These are phyloP conservation scores for Suillus subalutaceus DNA, from an alignment of 768 basidiomycete genomes.

Conservation along the genomic window DNA sequence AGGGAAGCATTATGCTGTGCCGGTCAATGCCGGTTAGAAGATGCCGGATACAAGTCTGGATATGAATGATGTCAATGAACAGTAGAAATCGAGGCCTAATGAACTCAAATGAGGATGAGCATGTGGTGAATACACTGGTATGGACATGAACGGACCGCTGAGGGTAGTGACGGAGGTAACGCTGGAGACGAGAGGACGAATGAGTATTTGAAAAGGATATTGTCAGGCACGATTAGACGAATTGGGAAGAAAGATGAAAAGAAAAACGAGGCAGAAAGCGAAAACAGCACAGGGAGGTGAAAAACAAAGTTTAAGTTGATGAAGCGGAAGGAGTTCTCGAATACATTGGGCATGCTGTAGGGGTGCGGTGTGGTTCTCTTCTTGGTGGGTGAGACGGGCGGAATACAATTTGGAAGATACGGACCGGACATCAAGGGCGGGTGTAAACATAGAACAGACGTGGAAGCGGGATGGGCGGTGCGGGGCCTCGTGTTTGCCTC, in stretches of 20 bases:
- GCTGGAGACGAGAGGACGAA: neutral
- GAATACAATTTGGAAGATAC: neutral
- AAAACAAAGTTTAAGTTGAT: constrained; percentile 8
- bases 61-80: constrained; percentile 5
- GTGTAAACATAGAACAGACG: constrained; percentile 9
- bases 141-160: constrained; percentile 6
- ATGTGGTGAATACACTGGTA: constrained; percentile 6
- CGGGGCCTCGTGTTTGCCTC: constrained; percentile 6
- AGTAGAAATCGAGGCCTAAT: neutral
- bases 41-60: constrained; percentile 2
- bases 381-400: neutral
- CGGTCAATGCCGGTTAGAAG: constrained; percentile 4
- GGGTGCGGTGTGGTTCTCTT: constrained; percentile 1
- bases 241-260: neutral
- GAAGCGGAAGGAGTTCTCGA: neutral
- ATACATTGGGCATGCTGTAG: constrained; percentile 4
- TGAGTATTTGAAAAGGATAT: neutral
- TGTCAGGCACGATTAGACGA: neutral
- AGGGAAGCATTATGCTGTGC: neutral
- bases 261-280: neutral
- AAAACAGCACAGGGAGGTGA: neutral
- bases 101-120: neutral
- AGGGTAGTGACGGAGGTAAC: constrained; percentile 3
- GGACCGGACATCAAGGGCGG: constrained; percentile 10
- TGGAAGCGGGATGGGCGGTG: constrained; percentile 7